Conservation (phyloP, 257 asterid species). For the Phtheirospermum japonicum region DNA sequence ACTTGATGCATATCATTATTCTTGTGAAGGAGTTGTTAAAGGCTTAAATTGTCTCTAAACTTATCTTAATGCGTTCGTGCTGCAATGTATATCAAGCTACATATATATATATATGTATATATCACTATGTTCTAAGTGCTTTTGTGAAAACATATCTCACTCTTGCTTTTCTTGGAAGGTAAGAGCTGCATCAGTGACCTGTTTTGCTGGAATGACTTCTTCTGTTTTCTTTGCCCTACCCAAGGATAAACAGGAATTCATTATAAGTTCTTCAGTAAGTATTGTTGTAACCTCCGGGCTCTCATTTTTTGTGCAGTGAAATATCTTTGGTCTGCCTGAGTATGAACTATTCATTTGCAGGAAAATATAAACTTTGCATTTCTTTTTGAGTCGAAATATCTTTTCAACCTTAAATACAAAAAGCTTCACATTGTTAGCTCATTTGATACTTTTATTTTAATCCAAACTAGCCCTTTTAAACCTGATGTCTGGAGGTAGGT, state of each 20-base stretch:
- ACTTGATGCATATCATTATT: neutral
- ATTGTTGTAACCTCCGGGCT: conserved; percentile 6
- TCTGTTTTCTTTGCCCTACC: conserved; percentile 66
- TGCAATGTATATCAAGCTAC: conserved; percentile 6
- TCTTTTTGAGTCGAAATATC: conserved; percentile 9
- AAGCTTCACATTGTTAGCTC: conserved; percentile 10
- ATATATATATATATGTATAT: neutral
- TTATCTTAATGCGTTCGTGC: neutral
- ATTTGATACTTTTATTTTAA: conserved; percentile 10
- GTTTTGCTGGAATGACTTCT: conserved; percentile 97
- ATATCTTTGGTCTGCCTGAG: neutral
- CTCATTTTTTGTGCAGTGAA: conserved; percentile 10
- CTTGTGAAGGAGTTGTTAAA: neutral
- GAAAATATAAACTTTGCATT: neutral
- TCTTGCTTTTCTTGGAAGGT: conserved; percentile 53
- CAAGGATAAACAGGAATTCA: conserved; percentile 61
- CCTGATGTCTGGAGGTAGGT: conserved; percentile 1
- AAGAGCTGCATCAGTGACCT: conserved; percentile 91
- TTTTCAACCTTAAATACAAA: conserved; percentile 8
- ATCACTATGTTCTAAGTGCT: neutral
- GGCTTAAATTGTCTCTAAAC: conserved; percentile 2
- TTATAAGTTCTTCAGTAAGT: conserved; percentile 75
- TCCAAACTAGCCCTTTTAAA: conserved; percentile 13
- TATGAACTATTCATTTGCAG: conserved; percentile 8
- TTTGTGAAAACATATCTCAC: conserved; percentile 5